Conservation (phyloP, 148 eudicot genomes). For the Cornus florida region DNA sequence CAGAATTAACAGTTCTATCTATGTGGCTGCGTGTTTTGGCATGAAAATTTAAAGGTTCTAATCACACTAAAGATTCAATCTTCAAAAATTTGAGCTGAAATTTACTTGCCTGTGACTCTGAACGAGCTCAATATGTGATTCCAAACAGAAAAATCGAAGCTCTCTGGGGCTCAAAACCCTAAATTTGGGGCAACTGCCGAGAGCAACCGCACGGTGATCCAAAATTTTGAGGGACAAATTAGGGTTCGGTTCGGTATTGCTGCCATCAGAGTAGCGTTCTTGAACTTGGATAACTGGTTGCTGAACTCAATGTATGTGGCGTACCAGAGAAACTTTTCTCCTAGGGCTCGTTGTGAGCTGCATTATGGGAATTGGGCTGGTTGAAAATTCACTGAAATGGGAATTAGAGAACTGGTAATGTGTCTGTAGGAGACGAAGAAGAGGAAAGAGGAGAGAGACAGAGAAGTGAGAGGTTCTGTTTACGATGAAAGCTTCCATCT, state of each 20-base stretch:
- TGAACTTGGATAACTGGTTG: slow-evolving; percentile 84
- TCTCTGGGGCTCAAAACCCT: slow-evolving; percentile 65
- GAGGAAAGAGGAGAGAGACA: too few species aligned
- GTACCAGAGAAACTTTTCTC: too few species aligned
- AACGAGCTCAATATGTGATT: slow-evolving; percentile 62
- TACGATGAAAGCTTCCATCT: slow-evolving; percentile 9
- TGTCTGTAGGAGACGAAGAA: too few species aligned
- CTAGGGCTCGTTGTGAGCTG: too few species aligned
- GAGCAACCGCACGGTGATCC: slow-evolving; percentile 93
- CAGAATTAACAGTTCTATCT: too few species aligned
- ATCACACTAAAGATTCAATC: too few species aligned
- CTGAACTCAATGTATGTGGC: slow-evolving; percentile 91
- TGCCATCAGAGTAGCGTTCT: slow-evolving; percentile 66
- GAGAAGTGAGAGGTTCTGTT: background rate
- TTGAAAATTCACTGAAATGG: too few species aligned
- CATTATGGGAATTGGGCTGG: too few species aligned
- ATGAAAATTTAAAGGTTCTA: too few species aligned
- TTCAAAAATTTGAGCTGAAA: background rate
- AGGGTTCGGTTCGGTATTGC: slow-evolving; percentile 72
- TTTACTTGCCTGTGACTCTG: slow-evolving; percentile 49
- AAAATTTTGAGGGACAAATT: slow-evolving; percentile 73
- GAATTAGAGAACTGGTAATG: too few species aligned
- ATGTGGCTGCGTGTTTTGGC: too few species aligned
- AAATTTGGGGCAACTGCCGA: slow-evolving; percentile 94
- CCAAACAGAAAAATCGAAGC: slow-evolving; percentile 61